Evolutionary conservation across 2,329 filamentous ascomycete genomes (phyloP).

Genomic region (Plectosphaerella plurivora): DNA sequence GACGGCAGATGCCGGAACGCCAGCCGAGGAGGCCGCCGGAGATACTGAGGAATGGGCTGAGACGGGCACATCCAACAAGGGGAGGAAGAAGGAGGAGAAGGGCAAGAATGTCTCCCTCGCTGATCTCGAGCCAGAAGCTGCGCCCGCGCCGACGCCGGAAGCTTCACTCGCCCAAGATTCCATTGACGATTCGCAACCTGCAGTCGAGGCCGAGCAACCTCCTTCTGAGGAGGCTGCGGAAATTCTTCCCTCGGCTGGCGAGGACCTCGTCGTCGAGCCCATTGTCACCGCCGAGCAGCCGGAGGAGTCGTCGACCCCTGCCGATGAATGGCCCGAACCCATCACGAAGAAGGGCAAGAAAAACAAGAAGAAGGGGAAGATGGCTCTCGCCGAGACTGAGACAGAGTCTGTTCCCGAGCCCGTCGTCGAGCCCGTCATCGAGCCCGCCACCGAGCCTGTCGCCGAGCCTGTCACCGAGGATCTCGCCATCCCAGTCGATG

Average conservation of each 20-base stretch:
- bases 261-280: neutral
- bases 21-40: neutral
- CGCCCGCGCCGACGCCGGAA: neutral
- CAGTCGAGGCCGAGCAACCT: neutral
- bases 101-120: neutral
- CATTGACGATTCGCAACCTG: neutral
- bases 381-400: neutral
- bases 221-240: neutral
- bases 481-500: neutral
- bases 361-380: slow-evolving; percentile 12
- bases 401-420: neutral
- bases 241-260: neutral
- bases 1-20: neutral
- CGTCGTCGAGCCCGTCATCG: neutral
- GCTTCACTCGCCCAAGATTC: neutral
- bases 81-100: slow-evolving; percentile 1
- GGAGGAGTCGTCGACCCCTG: neutral
- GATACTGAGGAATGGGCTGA: neutral
- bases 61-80: neutral
- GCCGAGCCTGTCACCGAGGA: neutral
- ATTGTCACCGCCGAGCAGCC: neutral
- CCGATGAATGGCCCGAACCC: slow-evolving; percentile 7
- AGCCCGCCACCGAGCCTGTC: too few species aligned
- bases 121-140: neutral
- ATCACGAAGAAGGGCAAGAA: slow-evolving; percentile 27